Evolutionary conservation across 495 filamentous ascomycete genomes (phyloP).

Genomic region (Aspergillus saccharolyticus): DNA sequence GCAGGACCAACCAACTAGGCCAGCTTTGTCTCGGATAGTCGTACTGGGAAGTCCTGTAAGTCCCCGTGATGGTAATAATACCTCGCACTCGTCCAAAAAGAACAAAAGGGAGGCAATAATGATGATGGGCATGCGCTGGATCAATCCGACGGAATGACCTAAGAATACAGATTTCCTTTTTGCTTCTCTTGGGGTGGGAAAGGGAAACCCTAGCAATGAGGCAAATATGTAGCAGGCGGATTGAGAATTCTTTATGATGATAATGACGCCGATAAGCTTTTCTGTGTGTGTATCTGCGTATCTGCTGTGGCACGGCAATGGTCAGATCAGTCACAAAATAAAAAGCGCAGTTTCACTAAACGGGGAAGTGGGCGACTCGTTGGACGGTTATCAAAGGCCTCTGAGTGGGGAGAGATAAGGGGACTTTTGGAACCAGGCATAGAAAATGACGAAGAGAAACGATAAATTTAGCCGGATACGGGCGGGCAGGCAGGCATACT

Average conservation of each 20-base stretch:
- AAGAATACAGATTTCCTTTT: conserved; percentile 13
- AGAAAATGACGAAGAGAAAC: conserved; percentile 8
- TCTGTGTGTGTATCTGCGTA: conserved; percentile 3
- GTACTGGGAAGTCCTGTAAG: conserved; percentile 4
- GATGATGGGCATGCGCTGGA: conserved; percentile 9
- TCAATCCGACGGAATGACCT: conserved; percentile 12
- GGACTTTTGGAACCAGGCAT: neutral
- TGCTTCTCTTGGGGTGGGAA: neutral
- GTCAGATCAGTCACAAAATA: conserved; percentile 16
- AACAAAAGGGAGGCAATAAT: too few relatives aligned
- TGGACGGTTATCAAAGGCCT: conserved; percentile 19
- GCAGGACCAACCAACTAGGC: conserved; percentile 10
- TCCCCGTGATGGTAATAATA: conserved; percentile 8
- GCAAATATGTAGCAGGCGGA: conserved; percentile 16
- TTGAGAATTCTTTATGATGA: conserved; percentile 6
- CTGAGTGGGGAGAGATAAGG: conserved; percentile 34
- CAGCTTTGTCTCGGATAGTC: conserved; percentile 20
- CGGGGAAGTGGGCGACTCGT: neutral
- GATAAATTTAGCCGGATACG: conserved; percentile 5
- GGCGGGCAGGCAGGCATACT: conserved; percentile 4
- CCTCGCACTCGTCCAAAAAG: conserved; percentile 3
- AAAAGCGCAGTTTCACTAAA: neutral
- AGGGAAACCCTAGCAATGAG: conserved; percentile 8
- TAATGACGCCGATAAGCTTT: conserved; percentile 24
- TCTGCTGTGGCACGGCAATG: conserved; percentile 16